These are phyloP conservation scores for Apiospora koreana DNA, from an alignment of 2,329 filamentous ascomycete species.

Conservation along the genomic window DNA sequence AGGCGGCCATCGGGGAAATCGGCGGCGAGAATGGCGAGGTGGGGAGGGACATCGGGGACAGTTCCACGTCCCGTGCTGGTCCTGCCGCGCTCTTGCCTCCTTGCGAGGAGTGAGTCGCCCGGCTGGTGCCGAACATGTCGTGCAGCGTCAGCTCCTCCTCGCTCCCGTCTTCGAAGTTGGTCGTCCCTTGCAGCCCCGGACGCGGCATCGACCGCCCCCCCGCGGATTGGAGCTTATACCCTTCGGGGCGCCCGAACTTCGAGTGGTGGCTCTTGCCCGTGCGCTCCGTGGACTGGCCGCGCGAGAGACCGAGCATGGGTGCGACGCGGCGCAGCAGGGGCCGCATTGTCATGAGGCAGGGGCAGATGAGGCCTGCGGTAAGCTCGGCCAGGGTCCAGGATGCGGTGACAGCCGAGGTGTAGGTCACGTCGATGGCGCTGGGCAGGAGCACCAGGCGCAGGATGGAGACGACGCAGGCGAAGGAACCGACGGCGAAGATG, in stretches of 20 bases:
- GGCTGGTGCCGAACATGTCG: constrained; percentile 1
- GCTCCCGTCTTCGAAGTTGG: not conserved
- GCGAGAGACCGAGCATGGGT: not conserved
- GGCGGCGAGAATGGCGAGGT: not conserved
- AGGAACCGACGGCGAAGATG: constrained; percentile 8
- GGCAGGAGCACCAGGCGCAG: constrained; percentile 4
- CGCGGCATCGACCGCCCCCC: not conserved
- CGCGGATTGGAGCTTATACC: not conserved
- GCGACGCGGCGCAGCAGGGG: not conserved
- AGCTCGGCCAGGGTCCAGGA: constrained; percentile 9
- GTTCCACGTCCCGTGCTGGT: not conserved
- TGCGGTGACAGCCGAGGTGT: not conserved
- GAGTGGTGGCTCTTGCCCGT: not conserved
- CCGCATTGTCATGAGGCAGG: constrained; percentile 9
- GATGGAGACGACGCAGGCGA: constrained; percentile 6
- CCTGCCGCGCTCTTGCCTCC: not conserved
- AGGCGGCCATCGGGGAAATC: not conserved
- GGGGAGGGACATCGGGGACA: not conserved
- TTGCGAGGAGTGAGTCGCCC: not conserved
- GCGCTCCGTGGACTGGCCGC: not conserved
- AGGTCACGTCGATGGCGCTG: not conserved
- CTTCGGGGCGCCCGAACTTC: not conserved
- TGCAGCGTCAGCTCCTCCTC: not conserved
- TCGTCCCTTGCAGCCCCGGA: not conserved
- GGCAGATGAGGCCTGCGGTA: not conserved